These are phyloP conservation scores for Psilocybe cubensis DNA, from an alignment of 768 basidiomycete genomes.

Conservation along the genomic window DNA sequence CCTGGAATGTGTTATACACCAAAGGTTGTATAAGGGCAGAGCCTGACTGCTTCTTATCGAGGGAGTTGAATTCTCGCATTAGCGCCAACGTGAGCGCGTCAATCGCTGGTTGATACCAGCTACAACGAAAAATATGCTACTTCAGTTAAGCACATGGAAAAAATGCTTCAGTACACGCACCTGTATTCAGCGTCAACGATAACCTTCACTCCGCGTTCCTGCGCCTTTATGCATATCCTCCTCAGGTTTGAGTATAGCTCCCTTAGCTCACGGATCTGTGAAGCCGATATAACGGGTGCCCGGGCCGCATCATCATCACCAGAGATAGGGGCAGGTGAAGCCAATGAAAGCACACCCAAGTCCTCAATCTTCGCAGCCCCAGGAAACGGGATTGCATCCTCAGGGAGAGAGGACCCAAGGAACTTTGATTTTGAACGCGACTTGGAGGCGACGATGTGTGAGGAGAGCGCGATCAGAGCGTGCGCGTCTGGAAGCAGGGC, in stretches of 20 bases:
- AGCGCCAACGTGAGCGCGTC: slow-evolving; percentile 79
- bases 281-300: background rate
- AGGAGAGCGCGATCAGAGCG: slow-evolving; percentile 64
- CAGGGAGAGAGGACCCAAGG: slow-evolving; percentile 1
- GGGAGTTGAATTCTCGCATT: slow-evolving; percentile 78
- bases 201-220: slow-evolving; percentile 64
- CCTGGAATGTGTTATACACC: slow-evolving; percentile 87
- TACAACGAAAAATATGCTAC: slow-evolving; percentile 19
- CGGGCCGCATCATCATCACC: too few species aligned
- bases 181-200: slow-evolving; percentile 88
- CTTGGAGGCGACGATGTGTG: slow-evolving; percentile 49
- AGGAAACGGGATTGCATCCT: slow-evolving; percentile 60
- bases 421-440: too few species aligned
- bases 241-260: slow-evolving; percentile 65
- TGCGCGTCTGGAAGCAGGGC: slow-evolving; percentile 69
- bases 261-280: slow-evolving; percentile 61
- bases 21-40: slow-evolving; percentile 57
- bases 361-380: slow-evolving; percentile 67
- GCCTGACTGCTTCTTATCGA: slow-evolving; percentile 20
- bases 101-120: slow-evolving; percentile 80
- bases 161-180: slow-evolving; percentile 30
- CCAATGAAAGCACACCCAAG: slow-evolving; percentile 50
- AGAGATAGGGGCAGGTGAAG: slow-evolving; percentile 40
- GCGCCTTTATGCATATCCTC: slow-evolving; percentile 66
- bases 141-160: background rate